Percentiles rank a stretch among this genome's conserved stretches.
These are phyloP conservation scores for Luffa aegyptiaca DNA, from an alignment of 306 rosid genomes.

Conservation along the genomic window DNA sequence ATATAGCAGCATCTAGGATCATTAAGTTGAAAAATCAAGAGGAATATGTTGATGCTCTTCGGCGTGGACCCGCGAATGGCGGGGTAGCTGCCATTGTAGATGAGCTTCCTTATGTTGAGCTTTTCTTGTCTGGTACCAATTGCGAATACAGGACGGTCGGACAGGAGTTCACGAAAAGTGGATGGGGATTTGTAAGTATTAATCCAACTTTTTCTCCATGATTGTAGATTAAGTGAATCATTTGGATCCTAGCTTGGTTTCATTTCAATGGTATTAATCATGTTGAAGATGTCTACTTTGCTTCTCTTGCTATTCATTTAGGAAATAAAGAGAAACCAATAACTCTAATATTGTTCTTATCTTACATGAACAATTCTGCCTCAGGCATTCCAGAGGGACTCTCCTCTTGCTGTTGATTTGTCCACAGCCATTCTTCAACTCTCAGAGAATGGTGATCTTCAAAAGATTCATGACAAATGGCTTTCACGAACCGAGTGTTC, in stretches of 20 bases:
- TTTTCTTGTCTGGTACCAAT: slow-evolving; percentile 38
- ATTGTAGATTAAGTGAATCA: neutral
- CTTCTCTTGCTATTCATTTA: neutral
- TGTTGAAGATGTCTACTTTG: neutral
- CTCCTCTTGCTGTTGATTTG: slow-evolving; percentile 77
- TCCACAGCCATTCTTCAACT: slow-evolving; percentile 92
- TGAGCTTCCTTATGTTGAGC: slow-evolving; percentile 75
- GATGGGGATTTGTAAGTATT: slow-evolving; percentile 87
- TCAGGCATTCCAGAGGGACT: slow-evolving; percentile 87
- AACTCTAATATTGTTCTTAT: neutral
- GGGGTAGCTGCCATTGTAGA: slow-evolving; percentile 84
- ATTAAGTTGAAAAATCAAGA: slow-evolving; percentile 39
- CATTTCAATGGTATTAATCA: neutral
- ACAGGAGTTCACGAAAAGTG: slow-evolving; percentile 74
- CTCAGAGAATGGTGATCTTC: slow-evolving; percentile 72
- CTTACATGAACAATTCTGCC: slow-evolving; percentile 8
- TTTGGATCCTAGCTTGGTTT: neutral
- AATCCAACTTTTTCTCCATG: neutral
- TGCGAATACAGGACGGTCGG: slow-evolving; percentile 67
- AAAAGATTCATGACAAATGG: slow-evolving; percentile 77
- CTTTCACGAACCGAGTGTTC: slow-evolving; percentile 29
- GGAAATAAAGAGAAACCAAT: neutral
- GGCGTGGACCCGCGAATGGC: slow-evolving; percentile 45
- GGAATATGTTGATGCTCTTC: slow-evolving; percentile 41
- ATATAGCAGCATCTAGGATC: slow-evolving; percentile 54